Conservation (phyloP, 2,329 filamentous ascomycete species). For the Coniochaeta prunicola region DNA sequence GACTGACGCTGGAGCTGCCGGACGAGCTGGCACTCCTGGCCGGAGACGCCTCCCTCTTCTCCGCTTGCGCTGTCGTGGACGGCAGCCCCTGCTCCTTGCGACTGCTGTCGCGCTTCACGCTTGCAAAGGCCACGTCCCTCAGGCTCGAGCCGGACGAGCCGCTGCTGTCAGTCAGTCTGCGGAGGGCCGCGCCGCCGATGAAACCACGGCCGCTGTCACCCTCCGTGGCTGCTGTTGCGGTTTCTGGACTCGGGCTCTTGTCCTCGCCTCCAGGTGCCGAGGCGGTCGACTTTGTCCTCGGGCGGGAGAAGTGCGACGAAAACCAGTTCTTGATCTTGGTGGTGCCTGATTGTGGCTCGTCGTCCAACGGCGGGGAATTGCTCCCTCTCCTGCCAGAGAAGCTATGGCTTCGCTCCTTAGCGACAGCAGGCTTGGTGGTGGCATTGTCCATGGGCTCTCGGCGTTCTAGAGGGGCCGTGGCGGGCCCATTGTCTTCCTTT, state of each 20-base stretch:
- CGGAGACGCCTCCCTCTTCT: not conserved
- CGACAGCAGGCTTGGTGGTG: not conserved
- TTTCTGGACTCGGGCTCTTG: not conserved
- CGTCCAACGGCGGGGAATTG: slow-evolving; percentile 3
- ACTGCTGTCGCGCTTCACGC: not conserved
- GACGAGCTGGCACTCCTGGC: not conserved
- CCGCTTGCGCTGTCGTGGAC: not conserved
- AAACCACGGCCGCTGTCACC: slow-evolving; percentile 20
- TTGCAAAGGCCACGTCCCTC: not conserved
- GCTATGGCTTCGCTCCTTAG: not conserved
- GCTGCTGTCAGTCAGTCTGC: slow-evolving; percentile 10
- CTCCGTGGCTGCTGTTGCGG: slow-evolving; percentile 1
- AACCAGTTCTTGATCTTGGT: slow-evolving; percentile 34
- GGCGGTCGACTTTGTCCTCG: slow-evolving; percentile 19
- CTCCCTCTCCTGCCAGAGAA: not conserved
- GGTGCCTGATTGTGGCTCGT: slow-evolving; percentile 13
- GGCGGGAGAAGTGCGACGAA: slow-evolving; percentile 29
- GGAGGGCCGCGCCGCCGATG: slow-evolving; percentile 33
- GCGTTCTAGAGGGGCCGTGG: not conserved
- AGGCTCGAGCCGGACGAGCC: slow-evolving; percentile 10
- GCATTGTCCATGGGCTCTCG: not conserved
- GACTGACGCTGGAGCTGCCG: not conserved
- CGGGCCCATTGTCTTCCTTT: not conserved
- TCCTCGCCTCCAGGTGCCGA: not conserved
- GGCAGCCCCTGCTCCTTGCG: not conserved